phyloP scores from a whole-genome alignment of 2,329 filamentous ascomycete species.

The Zasmidium cellare region DNA sequence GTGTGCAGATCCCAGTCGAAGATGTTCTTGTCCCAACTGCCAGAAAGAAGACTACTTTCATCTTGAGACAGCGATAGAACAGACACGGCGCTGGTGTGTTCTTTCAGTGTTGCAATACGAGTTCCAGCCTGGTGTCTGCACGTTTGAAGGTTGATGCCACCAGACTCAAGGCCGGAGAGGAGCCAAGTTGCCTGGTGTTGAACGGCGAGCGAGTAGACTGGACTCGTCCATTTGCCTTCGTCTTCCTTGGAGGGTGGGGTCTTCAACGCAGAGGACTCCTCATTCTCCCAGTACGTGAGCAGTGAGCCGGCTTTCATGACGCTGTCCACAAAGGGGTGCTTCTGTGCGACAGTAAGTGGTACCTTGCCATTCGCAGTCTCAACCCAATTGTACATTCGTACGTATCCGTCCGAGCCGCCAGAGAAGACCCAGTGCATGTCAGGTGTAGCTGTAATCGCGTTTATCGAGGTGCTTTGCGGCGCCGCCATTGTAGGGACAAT shows the following conservation, averaged over 20 bases:
- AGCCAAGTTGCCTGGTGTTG: slow-evolving; percentile 91
- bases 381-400: slow-evolving; percentile 93
- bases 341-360: slow-evolving; percentile 88
- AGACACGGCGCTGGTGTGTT: slow-evolving; percentile 89
- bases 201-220: slow-evolving; percentile 90
- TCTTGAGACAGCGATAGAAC: slow-evolving; percentile 79
- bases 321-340: slow-evolving; percentile 95
- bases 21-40: slow-evolving; percentile 94
- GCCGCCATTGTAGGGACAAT: slow-evolving; percentile 97
- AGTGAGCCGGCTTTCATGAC: slow-evolving; percentile 93
- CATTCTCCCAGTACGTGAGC: slow-evolving; percentile 98
- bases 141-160: slow-evolving; percentile 88
- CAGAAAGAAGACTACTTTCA: slow-evolving; percentile 83
- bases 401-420: slow-evolving; percentile 91
- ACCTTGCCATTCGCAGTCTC: slow-evolving; percentile 95
- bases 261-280: slow-evolving; percentile 60
- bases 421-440: slow-evolving; percentile 95
- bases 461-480: slow-evolving; percentile 92
- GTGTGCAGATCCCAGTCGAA: slow-evolving; percentile 94
- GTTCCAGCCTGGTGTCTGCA: slow-evolving; percentile 94
- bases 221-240: slow-evolving; percentile 61
- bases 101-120: slow-evolving; percentile 75
- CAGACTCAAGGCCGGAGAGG: slow-evolving; percentile 84
- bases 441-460: slow-evolving; percentile 85
- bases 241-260: slow-evolving; percentile 43